phyloP scores from a whole-genome alignment of 331 rosid genomes.

The Quercus tomentella region DNA sequence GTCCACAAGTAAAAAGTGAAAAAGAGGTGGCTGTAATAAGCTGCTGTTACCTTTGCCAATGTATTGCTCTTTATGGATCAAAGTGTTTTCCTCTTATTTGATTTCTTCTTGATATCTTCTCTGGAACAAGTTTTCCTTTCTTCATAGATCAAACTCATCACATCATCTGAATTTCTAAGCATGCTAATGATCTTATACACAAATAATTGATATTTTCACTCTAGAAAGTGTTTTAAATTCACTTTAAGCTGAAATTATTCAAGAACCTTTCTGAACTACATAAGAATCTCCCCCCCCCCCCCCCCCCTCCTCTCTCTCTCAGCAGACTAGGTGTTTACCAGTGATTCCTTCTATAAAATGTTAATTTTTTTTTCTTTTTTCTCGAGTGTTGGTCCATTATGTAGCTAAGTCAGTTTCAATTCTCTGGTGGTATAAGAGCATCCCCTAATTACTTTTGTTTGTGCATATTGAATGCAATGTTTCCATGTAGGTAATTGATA shows the following conservation, averaged over 20 bases:
- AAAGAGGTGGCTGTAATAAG: neutral
- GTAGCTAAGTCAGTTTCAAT: neutral
- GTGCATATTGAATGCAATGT: conserved; percentile 8
- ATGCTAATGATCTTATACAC: neutral
- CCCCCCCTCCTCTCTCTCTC: neutral
- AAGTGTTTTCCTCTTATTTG: neutral
- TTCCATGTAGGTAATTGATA: conserved; percentile 61
- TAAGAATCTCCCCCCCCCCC: neutral
- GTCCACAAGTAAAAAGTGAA: neutral
- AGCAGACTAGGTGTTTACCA: neutral
- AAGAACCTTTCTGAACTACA: neutral
- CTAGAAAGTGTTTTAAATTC: neutral
- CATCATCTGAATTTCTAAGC: neutral
- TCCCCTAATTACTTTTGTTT: neutral
- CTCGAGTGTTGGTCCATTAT: neutral
- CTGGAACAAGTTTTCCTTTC: neutral
- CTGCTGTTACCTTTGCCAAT: neutral
- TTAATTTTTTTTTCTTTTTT: neutral
- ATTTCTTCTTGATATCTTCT: neutral
- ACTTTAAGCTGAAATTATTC: neutral
- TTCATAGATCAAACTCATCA: neutral
- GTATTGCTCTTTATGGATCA: neutral
- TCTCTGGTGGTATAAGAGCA: neutral
- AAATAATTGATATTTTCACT: neutral
- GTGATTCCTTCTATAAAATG: neutral